Evolutionary conservation across 2,329 filamentous ascomycete species (phyloP).

Genomic region (Fusarium devonianum): DNA sequence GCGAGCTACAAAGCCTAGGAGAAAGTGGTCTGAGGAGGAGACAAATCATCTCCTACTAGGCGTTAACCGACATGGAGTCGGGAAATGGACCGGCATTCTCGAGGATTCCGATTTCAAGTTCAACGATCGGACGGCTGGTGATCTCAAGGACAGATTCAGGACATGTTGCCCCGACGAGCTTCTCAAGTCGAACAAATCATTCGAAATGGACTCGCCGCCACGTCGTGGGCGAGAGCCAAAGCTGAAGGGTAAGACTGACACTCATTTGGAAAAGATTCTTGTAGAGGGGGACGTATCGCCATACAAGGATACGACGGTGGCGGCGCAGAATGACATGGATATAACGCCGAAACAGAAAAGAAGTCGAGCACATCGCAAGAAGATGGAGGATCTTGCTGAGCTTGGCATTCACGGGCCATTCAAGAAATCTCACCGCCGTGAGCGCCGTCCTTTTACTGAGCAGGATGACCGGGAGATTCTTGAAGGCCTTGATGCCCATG

Average conservation of each 20-base stretch:
- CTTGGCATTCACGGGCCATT: slow-evolving; percentile 70
- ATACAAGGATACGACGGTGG: slow-evolving; percentile 39
- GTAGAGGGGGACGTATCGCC: slow-evolving; percentile 52
- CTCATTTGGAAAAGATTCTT: slow-evolving; percentile 65
- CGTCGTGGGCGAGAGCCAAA: slow-evolving; percentile 39
- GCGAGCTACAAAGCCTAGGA: slow-evolving; percentile 63
- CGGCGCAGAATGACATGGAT: slow-evolving; percentile 44
- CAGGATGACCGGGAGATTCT: slow-evolving; percentile 70
- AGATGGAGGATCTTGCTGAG: slow-evolving; percentile 61
- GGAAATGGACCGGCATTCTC: slow-evolving; percentile 70
- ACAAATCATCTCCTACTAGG: slow-evolving; percentile 68
- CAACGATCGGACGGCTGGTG: slow-evolving; percentile 66
- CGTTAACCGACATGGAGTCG: slow-evolving; percentile 68
- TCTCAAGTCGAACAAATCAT: slow-evolving; percentile 50
- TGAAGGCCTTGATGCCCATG: slow-evolving; percentile 65
- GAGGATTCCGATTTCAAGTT: slow-evolving; percentile 68
- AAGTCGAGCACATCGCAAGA: slow-evolving; percentile 62
- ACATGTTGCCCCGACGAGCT: slow-evolving; percentile 71
- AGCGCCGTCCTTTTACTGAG: slow-evolving; percentile 67
- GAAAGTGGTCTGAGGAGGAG: slow-evolving; percentile 71
- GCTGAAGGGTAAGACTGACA: slow-evolving; percentile 54
- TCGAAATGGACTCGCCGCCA: slow-evolving; percentile 35
- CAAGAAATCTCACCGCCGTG: slow-evolving; percentile 66
- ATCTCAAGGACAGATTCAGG: slow-evolving; percentile 71
- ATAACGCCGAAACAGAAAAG: slow-evolving; percentile 54